Conservation (phyloP, 2,329 filamentous ascomycete species). For the Diaporthe sp. region DNA sequence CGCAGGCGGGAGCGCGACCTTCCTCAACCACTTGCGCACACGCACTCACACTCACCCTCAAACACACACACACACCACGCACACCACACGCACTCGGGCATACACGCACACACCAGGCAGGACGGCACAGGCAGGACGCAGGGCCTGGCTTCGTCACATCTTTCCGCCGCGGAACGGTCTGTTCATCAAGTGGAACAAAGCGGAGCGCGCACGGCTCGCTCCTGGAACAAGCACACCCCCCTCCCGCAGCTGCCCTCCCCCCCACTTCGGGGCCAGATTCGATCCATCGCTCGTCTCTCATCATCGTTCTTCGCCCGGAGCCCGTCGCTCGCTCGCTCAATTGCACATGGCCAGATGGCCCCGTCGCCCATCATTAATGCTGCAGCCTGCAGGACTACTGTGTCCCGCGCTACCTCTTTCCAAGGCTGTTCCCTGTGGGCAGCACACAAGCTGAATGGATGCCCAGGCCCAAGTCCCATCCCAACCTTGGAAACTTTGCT, state of each 20-base stretch:
- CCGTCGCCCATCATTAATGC: slow-evolving; percentile 15
- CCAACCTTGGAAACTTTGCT: slow-evolving; percentile 28
- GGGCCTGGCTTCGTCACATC: slow-evolving; percentile 29
- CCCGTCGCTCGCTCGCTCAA: slow-evolving; percentile 10
- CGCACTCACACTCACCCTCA: not conserved
- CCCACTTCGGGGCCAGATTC: slow-evolving; percentile 32
- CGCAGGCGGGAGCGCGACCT: slow-evolving; percentile 10
- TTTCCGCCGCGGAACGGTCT: slow-evolving; percentile 33
- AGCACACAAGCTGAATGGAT: slow-evolving; percentile 25
- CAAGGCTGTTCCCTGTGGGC: slow-evolving; percentile 29
- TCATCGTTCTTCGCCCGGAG: not conserved
- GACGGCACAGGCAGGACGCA: slow-evolving; percentile 8
- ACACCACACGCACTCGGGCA: not conserved
- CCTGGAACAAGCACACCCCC: slow-evolving; percentile 22
- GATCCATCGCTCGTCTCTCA: slow-evolving; percentile 38
- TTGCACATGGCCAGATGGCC: slow-evolving; percentile 22
- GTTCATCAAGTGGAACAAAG: slow-evolving; percentile 30
- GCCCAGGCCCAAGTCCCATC: slow-evolving; percentile 31
- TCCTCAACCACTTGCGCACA: not conserved
- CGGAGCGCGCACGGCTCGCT: slow-evolving; percentile 33
- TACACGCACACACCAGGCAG: not conserved
- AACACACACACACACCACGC: not conserved
- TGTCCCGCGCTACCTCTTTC: not conserved
- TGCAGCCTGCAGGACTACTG: slow-evolving; percentile 23
- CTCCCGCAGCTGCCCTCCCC: not conserved